Percentiles rank a stretch among this genome's conserved stretches.
These are phyloP conservation scores for Arachnomyces sp. DNA, from an alignment of 2,329 filamentous ascomycete species.

Conservation along the genomic window DNA sequence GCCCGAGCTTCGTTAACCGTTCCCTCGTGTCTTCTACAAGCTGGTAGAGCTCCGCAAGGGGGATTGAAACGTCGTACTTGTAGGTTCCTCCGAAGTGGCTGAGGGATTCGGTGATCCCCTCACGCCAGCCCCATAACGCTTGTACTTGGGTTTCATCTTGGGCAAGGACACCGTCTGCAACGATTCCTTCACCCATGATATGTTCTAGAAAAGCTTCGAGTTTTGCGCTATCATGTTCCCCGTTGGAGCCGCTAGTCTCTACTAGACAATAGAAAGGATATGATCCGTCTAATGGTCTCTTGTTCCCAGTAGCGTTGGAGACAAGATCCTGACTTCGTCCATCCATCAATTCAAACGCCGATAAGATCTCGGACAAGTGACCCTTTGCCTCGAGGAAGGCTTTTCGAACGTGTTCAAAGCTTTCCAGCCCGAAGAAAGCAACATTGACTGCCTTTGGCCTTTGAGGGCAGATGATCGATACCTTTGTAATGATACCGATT, in stretches of 20 bases:
- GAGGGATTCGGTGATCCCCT: constrained; percentile 82
- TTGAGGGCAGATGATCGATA: constrained; percentile 84
- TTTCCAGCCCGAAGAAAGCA: constrained; percentile 84
- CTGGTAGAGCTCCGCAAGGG: constrained; percentile 74
- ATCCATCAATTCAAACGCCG: constrained; percentile 97
- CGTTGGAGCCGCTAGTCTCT: constrained; percentile 90
- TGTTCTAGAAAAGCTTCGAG: constrained; percentile 82
- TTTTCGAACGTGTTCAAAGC: constrained; percentile 77
- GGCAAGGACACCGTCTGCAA: constrained; percentile 81
- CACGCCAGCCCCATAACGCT: constrained; percentile 82
- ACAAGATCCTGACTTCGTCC: constrained; percentile 71
- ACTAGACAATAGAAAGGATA: constrained; percentile 94
- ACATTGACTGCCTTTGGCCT: constrained; percentile 85
- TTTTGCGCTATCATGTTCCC: constrained; percentile 89
- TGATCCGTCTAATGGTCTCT: constrained; percentile 70
- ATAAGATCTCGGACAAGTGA: constrained; percentile 88
- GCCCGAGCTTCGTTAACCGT: constrained; percentile 62
- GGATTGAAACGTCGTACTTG: constrained; percentile 97
- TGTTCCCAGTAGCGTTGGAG: constrained; percentile 62
- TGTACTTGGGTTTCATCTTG: constrained; percentile 86
- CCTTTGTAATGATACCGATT: constrained; percentile 83
- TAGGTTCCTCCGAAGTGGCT: constrained; percentile 92
- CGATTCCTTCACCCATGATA: constrained; percentile 80
- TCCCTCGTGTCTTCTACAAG: constrained; percentile 78
- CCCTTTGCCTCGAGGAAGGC: constrained; percentile 84